A percentile compares a stretch with the other conserved stretches of the same genome.
These are phyloP conservation scores for Oryza meridionalis DNA, from an alignment of 176 grass and related monocot genomes.

Conservation along the genomic window DNA sequence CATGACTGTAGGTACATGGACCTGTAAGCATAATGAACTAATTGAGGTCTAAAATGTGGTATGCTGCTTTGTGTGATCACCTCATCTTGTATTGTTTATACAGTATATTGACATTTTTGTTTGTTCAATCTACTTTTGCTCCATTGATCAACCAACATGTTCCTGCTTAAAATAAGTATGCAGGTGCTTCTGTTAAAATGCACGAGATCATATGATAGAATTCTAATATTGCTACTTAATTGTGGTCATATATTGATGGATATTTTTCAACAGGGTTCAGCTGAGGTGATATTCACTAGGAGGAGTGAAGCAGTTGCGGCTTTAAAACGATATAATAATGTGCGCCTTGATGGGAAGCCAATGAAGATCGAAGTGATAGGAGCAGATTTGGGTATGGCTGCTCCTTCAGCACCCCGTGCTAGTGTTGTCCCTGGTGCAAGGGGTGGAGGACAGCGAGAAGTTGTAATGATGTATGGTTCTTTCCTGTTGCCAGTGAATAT, in stretches of 20 bases:
- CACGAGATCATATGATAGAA: not conserved
- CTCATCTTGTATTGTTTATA: not conserved
- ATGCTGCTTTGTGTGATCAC: not conserved
- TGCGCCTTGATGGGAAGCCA: slow-evolving; percentile 87
- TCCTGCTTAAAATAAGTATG: slow-evolving; percentile 5
- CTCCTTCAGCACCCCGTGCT: slow-evolving; percentile 48
- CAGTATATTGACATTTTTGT: not conserved
- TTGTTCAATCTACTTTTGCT: not conserved
- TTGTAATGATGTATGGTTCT: slow-evolving; percentile 87
- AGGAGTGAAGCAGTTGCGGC: slow-evolving; percentile 81
- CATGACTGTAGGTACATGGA: not conserved
- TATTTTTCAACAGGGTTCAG: slow-evolving; percentile 77
- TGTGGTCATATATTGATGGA: slow-evolving; percentile 23
- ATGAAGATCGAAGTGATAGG: slow-evolving; percentile 97
- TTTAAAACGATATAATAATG: slow-evolving; percentile 92
- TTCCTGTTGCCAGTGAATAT: slow-evolving; percentile 19
- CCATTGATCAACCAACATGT: not conserved
- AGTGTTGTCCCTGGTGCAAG: slow-evolving; percentile 66
- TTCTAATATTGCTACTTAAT: not conserved
- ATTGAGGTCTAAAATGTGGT: not conserved
- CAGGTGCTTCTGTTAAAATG: not conserved
- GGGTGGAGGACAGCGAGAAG: slow-evolving; percentile 78
- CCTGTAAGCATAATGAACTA: not conserved
- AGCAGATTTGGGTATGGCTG: slow-evolving; percentile 58
- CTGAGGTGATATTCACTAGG: slow-evolving; percentile 86